Conservation (phyloP, 495 filamentous ascomycete genomes). For the Apiosordaria backusii region DNA sequence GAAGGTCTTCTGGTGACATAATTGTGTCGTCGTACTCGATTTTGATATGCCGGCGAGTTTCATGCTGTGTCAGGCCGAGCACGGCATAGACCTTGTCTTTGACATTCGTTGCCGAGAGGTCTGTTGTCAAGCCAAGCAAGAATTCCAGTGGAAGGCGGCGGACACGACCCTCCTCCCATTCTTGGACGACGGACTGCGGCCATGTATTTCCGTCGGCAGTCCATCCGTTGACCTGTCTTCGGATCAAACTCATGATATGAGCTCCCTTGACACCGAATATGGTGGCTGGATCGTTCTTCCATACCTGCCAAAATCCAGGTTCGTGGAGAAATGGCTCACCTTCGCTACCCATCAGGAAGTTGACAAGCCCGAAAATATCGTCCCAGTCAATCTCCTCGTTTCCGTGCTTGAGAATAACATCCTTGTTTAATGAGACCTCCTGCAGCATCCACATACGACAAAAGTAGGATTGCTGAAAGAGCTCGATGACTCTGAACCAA, state of each 20-base stretch:
- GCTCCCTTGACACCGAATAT: neutral
- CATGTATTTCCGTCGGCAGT: too few species aligned
- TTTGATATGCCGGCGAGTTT: neutral
- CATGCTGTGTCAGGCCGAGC: neutral
- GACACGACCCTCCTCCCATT: neutral
- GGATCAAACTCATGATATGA: neutral
- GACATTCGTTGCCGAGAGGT: neutral
- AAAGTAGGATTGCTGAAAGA: neutral
- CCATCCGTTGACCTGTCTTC: neutral
- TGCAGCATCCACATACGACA: neutral
- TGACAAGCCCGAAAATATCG: neutral
- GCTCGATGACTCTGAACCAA: neutral
- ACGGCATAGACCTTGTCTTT: neutral
- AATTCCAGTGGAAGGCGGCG: neutral
- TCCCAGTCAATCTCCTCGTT: neutral
- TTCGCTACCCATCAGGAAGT: neutral
- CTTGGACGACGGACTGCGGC: neutral
- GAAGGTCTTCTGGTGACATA: neutral
- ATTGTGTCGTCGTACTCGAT: neutral
- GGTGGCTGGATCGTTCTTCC: neutral
- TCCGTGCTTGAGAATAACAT: neutral
- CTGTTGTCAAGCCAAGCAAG: neutral
- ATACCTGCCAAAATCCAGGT: neutral
- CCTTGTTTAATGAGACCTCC: neutral
- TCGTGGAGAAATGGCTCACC: conserved; percentile 2